These are phyloP conservation scores for Pisolithus orientalis DNA, from an alignment of 768 basidiomycete genomes.

Conservation along the genomic window DNA sequence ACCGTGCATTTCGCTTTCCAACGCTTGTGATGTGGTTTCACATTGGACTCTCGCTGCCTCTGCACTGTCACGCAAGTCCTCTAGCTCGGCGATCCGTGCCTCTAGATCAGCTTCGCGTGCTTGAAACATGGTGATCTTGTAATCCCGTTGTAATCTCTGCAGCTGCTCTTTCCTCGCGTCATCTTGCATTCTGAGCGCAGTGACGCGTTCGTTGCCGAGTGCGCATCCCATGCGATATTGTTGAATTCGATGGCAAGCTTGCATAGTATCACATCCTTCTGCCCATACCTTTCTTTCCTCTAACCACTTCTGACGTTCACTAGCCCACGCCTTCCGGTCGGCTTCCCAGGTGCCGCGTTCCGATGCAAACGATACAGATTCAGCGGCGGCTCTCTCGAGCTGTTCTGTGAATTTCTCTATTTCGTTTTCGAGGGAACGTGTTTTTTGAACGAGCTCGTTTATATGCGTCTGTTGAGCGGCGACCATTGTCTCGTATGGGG, in stretches of 20 bases:
- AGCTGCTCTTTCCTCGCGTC: slow-evolving; percentile 51
- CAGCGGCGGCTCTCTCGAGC: slow-evolving; percentile 28
- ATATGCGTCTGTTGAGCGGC: slow-evolving; percentile 63
- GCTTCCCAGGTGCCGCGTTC: slow-evolving; percentile 31
- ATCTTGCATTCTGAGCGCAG: slow-evolving; percentile 50
- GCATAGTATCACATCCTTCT: slow-evolving; percentile 55
- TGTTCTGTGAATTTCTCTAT: slow-evolving; percentile 50
- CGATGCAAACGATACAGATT: slow-evolving; percentile 31
- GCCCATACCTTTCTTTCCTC: slow-evolving; percentile 54
- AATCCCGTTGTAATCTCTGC: slow-evolving; percentile 56
- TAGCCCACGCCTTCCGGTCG: slow-evolving; percentile 20
- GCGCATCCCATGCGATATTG: slow-evolving; percentile 50
- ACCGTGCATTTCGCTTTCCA: slow-evolving; percentile 27
- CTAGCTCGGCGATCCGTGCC: slow-evolving; percentile 42
- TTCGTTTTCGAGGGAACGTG: slow-evolving; percentile 56
- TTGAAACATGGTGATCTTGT: slow-evolving; percentile 62
- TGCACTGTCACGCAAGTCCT: slow-evolving; percentile 37
- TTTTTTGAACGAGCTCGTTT: slow-evolving; percentile 65
- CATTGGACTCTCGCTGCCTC: slow-evolving; percentile 10
- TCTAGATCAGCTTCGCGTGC: slow-evolving; percentile 57
- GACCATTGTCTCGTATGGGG: slow-evolving; percentile 43
- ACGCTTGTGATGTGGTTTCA: slow-evolving; percentile 23
- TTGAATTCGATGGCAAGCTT: slow-evolving; percentile 59
- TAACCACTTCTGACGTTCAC: slow-evolving; percentile 36
- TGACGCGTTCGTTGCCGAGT: slow-evolving; percentile 47